Conservation (phyloP, 768 basidiomycete genomes). For the Russula foetens region DNA sequence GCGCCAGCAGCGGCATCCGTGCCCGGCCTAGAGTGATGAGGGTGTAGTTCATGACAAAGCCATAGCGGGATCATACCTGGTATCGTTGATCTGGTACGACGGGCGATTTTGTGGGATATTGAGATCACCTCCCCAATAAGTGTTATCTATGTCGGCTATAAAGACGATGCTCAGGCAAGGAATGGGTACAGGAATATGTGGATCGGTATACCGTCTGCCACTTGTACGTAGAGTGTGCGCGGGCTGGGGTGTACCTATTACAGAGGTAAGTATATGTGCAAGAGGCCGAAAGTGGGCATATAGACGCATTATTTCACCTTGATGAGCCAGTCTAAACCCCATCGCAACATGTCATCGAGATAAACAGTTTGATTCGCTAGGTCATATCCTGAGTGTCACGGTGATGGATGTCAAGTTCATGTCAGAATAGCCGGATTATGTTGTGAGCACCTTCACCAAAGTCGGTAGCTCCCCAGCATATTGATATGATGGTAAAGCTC, state of each 20-base stretch:
- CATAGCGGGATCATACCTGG: slow-evolving; percentile 30
- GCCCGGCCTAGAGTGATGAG: slow-evolving; percentile 46
- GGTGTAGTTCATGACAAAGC: background rate
- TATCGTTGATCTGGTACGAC: slow-evolving; percentile 70
- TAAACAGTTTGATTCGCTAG: slow-evolving; percentile 81
- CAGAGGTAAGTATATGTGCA: background rate
- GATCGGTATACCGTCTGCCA: slow-evolving; percentile 51
- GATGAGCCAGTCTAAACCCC: slow-evolving; percentile 89
- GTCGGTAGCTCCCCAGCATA: slow-evolving; percentile 87
- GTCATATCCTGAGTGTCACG: slow-evolving; percentile 67
- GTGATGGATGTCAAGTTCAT: background rate
- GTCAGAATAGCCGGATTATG: background rate
- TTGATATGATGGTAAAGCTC: slow-evolving; percentile 77
- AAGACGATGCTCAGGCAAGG: background rate
- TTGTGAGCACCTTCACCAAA: slow-evolving; percentile 56
- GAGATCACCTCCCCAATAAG: slow-evolving; percentile 87
- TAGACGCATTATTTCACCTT: slow-evolving; percentile 42
- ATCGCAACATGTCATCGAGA: slow-evolving; percentile 85
- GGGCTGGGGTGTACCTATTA: slow-evolving; percentile 70
- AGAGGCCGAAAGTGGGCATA: background rate
- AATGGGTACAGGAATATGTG: background rate
- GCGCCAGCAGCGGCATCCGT: slow-evolving; percentile 84
- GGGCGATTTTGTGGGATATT: slow-evolving; percentile 68
- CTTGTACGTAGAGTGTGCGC: slow-evolving; percentile 67
- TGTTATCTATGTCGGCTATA: slow-evolving; percentile 53